Percentiles rank a stretch among this genome's conserved stretches.
These are phyloP conservation scores for Sugiyamaella mastotermitis DNA, from an alignment of 805 yeast genomes.

Conservation along the genomic window DNA sequence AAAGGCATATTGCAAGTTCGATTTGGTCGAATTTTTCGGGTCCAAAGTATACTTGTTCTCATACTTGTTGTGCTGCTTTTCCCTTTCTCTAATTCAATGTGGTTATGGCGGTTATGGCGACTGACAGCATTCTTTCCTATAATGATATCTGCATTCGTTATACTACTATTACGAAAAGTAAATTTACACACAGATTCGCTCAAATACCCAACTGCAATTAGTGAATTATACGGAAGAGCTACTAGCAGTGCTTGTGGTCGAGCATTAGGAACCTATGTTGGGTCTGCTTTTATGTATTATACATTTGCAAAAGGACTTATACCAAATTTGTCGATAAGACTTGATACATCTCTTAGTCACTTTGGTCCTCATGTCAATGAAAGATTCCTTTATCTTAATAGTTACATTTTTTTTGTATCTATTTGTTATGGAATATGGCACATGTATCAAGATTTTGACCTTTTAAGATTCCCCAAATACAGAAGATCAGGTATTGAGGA, in stretches of 20 bases:
- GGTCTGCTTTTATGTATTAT: constrained; percentile 8
- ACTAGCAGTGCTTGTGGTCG: constrained; percentile 1
- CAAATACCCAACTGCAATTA: constrained; percentile 10
- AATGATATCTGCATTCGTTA: constrained; percentile 7
- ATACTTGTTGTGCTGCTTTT: constrained; percentile 1
- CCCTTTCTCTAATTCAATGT: constrained; percentile 4
- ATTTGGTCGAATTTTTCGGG: constrained; percentile 4
- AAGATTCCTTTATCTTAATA: constrained; percentile 9
- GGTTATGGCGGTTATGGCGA: constrained; percentile 19
- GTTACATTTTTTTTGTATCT: constrained; percentile 9
- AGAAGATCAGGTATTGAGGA: constrained; percentile 4
- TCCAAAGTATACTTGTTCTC: constrained; percentile 2
- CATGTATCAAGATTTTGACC: constrained; percentile 11
- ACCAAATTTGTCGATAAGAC: constrained; percentile 8
- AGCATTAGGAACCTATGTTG: constrained; percentile 5
- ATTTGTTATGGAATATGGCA: constrained; percentile 10
- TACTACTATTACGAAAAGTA: constrained; percentile 16
- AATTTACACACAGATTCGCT: constrained; percentile 11
- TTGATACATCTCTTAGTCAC: constrained; percentile 4
- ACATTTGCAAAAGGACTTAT: constrained; percentile 5
- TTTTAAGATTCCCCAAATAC: constrained; percentile 8
- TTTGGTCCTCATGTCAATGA: constrained; percentile 15
- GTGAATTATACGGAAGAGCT: constrained; percentile 3
- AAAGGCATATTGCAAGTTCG: constrained; percentile 4
- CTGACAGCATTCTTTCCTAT: constrained; percentile 12